A percentile compares a stretch with the other conserved stretches of the same genome.
These are phyloP conservation scores for Diplodia scrobiculata DNA, from an alignment of 2,329 filamentous ascomycete species.

Conservation along the genomic window DNA sequence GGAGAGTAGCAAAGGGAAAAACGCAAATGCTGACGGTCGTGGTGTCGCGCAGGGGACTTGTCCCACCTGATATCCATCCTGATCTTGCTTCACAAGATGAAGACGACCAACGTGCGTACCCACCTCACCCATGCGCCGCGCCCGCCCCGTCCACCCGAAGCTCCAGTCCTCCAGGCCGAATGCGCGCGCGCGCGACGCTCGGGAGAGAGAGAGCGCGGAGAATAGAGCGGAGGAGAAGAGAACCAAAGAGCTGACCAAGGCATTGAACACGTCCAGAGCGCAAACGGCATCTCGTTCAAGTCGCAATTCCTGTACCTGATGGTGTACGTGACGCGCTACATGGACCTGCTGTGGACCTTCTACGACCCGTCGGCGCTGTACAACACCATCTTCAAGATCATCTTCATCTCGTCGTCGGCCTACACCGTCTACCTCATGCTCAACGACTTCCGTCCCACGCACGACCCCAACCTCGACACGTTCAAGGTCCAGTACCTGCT, in stretches of 20 bases:
- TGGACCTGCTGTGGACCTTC: constrained; percentile 83
- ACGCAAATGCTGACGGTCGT: constrained; percentile 2
- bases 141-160: background rate
- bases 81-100: constrained; percentile 97
- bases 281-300: constrained; percentile 97
- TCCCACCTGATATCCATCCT: constrained; percentile 93
- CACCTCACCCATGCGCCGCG: background rate
- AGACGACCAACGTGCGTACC: constrained; percentile 71
- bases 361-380: constrained; percentile 71
- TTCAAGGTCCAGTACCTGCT: constrained; percentile 96
- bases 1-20: background rate
- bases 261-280: constrained; percentile 66
- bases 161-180: background rate
- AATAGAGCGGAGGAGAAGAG: background rate
- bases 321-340: constrained; percentile 91
- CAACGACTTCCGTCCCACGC: constrained; percentile 94
- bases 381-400: constrained; percentile 92
- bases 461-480: constrained; percentile 94
- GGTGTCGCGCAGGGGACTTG: constrained; percentile 70
- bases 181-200: background rate
- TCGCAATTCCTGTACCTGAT: constrained; percentile 93
- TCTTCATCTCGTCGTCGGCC: constrained; percentile 85
- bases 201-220: background rate
- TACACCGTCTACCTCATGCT: constrained; percentile 99
- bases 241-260: constrained; percentile 6